Conservation (phyloP, 306 rosid genomes). For the Cucurbita maxima region DNA sequence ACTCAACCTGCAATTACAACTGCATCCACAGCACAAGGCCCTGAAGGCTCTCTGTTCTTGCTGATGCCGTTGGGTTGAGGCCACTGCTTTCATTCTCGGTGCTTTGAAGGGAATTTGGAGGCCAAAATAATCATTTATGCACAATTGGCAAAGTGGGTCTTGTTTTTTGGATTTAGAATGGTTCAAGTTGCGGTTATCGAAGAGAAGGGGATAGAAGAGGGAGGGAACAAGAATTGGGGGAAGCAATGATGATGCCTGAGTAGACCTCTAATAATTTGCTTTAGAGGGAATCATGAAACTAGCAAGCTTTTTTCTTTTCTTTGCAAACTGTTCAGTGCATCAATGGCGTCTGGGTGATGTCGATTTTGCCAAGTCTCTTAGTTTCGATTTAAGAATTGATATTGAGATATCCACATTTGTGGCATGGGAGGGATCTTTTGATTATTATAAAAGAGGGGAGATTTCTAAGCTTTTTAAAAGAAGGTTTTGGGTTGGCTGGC, state of each 20-base stretch:
- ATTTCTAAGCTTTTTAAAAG: background rate
- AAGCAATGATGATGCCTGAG: constrained; percentile 41
- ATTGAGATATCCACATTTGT: background rate
- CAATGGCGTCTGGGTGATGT: constrained; percentile 5
- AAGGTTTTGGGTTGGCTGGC: constrained; percentile 11
- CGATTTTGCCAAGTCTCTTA: background rate
- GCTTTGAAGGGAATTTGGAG: constrained; percentile 27
- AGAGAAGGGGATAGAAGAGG: constrained; percentile 9
- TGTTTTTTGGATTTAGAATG: constrained; percentile 27
- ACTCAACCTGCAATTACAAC: constrained; percentile 67
- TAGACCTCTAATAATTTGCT: constrained; percentile 34
- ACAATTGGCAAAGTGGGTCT: constrained; percentile 51
- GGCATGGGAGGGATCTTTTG: background rate
- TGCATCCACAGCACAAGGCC: constrained; percentile 66
- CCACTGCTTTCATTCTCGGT: constrained; percentile 37
- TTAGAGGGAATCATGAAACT: constrained; percentile 29
- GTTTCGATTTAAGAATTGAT: background rate
- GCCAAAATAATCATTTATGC: constrained; percentile 39
- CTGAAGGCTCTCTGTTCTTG: constrained; percentile 7
- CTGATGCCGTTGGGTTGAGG: constrained; percentile 6
- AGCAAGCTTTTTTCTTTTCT: constrained; percentile 13
- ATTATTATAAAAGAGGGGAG: background rate
- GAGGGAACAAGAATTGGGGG: constrained; percentile 39
- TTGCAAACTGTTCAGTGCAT: constrained; percentile 1
- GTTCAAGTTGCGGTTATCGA: constrained; percentile 1